Evolutionary conservation across 2,329 filamentous ascomycete species (phyloP).

Genomic region (Claviceps fusiformis): DNA sequence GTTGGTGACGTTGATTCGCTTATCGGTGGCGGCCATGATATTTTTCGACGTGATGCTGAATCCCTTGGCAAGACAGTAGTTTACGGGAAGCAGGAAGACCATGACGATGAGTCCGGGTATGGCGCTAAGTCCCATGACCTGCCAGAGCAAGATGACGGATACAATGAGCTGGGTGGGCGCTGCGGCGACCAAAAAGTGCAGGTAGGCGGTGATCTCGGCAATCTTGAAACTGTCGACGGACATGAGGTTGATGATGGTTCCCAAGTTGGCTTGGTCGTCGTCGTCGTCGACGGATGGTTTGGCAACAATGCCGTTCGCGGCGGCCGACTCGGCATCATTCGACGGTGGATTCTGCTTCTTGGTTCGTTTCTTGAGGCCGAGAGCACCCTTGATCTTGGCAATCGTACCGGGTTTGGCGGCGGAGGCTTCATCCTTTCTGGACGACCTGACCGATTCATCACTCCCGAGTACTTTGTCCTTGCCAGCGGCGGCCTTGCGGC

Average conservation of each 20-base stretch:
- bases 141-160: slow-evolving; percentile 70
- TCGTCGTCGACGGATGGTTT: slow-evolving; percentile 16
- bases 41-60: slow-evolving; percentile 80
- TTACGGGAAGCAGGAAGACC: slow-evolving; percentile 76
- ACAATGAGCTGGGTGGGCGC: slow-evolving; percentile 80
- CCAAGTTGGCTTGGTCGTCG: slow-evolving; percentile 75
- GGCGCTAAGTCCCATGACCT: slow-evolving; percentile 81
- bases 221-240: slow-evolving; percentile 99
- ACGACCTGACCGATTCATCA: slow-evolving; percentile 21
- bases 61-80: slow-evolving; percentile 73
- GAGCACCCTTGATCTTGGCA: slow-evolving; percentile 38
- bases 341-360: slow-evolving; percentile 26
- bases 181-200: slow-evolving; percentile 89
- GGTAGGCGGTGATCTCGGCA: slow-evolving; percentile 81
- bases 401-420: slow-evolving; percentile 24
- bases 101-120: slow-evolving; percentile 89
- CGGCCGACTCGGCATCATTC: slow-evolving; percentile 20
- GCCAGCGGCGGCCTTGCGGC: slow-evolving; percentile 73
- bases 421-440: slow-evolving; percentile 21
- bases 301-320: slow-evolving; percentile 19
- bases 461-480: slow-evolving; percentile 60
- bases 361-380: slow-evolving; percentile 49
- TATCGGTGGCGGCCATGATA: slow-evolving; percentile 88
- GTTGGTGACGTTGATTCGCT: slow-evolving; percentile 90
- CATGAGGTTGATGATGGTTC: slow-evolving; percentile 99